A percentile compares a stretch with the other conserved stretches of the same genome.
Conservation (phyloP, 768 basidiomycete species). For the Infundibulicybe gibba region DNA sequence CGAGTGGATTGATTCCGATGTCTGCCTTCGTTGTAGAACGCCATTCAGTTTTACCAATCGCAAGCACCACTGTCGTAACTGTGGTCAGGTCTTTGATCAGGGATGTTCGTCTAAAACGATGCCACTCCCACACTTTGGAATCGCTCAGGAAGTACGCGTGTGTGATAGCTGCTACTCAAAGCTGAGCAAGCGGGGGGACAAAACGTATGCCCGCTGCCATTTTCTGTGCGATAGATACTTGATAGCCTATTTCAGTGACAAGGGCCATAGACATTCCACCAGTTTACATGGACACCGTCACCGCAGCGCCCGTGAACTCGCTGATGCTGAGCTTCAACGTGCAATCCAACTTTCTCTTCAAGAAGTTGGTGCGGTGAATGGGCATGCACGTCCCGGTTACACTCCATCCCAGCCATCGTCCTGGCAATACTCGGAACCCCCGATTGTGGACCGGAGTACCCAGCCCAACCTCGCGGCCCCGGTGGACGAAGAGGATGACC, state of each 20-base stretch:
- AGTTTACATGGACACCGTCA: conserved; percentile 54
- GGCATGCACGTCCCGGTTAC: conserved; percentile 58
- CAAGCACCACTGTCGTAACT: conserved; percentile 98
- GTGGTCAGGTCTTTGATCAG: conserved; percentile 95
- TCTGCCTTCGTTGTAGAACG: conserved; percentile 89
- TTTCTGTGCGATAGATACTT: neutral
- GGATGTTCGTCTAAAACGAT: conserved; percentile 83
- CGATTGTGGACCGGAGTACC: conserved; percentile 55
- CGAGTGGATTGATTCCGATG: conserved; percentile 95
- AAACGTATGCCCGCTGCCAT: conserved; percentile 33
- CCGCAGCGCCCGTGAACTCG: conserved; percentile 53
- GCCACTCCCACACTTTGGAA: conserved; percentile 90
- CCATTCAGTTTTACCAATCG: conserved; percentile 93
- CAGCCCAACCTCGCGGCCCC: conserved; percentile 30
- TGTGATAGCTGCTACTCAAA: conserved; percentile 90
- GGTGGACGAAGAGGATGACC: conserved; percentile 80
- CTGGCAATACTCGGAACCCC: conserved; percentile 70
- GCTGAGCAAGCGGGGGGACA: conserved; percentile 61
- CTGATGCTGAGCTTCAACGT: conserved; percentile 87
- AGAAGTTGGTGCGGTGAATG: conserved; percentile 56
- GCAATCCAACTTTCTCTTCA: conserved; percentile 90
- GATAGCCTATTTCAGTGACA: conserved; percentile 28
- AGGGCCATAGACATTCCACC: conserved; percentile 50
- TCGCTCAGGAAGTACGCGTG: conserved; percentile 87
- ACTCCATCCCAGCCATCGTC: conserved; percentile 59